Conservation (phyloP, 108 stramenopile species). For the Pinguiococcus pyrenoidosus region DNA sequence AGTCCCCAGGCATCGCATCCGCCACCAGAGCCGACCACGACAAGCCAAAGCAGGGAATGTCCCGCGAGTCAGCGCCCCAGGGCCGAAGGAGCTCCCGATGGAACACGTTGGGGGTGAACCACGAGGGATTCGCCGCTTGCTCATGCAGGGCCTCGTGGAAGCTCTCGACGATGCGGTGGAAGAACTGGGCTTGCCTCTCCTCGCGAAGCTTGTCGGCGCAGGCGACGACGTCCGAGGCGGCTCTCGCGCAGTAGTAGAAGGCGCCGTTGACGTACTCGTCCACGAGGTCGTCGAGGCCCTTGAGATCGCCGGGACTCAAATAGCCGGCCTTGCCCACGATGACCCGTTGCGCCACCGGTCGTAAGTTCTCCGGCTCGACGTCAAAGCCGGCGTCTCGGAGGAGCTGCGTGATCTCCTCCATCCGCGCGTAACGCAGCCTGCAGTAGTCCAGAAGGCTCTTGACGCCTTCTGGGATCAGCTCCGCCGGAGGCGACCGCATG, state of each 20-base stretch:
- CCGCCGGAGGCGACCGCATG: not conserved
- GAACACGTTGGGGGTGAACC: no score
- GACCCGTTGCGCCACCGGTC: not conserved
- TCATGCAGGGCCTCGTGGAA: no score
- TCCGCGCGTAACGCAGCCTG: not conserved
- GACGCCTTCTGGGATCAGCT: not conserved
- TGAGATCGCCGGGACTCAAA: not conserved
- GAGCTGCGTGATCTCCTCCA: not conserved
- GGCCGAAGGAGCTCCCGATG: no score
- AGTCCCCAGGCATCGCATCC: no score
- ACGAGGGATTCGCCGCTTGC: no score
- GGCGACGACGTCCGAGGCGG: not conserved
- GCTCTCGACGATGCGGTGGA: no score
- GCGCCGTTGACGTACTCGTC: not conserved
- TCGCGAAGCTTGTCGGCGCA: no score
- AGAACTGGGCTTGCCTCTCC: no score
- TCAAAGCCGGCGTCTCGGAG: not conserved
- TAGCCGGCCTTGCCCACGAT: not conserved
- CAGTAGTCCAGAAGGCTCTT: conserved; percentile 1
- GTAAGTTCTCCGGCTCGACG: not conserved
- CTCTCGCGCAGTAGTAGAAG: not conserved
- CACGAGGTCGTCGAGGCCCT: not conserved
- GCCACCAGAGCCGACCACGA: no score
- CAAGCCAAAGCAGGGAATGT: no score
- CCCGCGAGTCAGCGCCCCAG: no score